A percentile compares a stretch with the other conserved stretches of the same genome.
Conservation (phyloP, 345 rosid species). For the Eucalyptus curtisii region DNA sequence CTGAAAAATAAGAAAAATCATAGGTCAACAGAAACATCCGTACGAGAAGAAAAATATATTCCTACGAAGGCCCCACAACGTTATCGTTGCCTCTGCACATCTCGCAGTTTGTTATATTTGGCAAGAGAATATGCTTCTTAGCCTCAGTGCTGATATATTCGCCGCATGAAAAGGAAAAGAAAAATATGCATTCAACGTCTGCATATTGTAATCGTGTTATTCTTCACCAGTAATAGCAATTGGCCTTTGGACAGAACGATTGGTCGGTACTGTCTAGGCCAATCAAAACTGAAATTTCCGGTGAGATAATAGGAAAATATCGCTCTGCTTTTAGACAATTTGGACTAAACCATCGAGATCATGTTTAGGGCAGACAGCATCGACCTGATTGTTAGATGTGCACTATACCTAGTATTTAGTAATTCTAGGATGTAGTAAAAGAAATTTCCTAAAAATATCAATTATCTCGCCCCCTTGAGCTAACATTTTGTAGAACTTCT, state of each 20-base stretch:
- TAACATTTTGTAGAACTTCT: background rate
- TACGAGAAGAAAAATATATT: background rate
- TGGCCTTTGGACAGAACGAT: background rate
- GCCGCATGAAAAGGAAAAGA: background rate
- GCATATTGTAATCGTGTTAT: background rate
- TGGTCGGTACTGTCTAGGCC: background rate
- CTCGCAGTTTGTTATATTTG: background rate
- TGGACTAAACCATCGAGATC: background rate
- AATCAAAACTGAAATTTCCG: background rate
- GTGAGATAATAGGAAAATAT: background rate
- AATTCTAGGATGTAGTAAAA: background rate
- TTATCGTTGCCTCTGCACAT: background rate
- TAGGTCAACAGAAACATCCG: background rate
- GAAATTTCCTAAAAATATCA: background rate
- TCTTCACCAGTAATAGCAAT: background rate
- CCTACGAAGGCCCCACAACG: background rate
- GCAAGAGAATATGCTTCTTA: background rate
- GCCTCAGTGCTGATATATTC: background rate
- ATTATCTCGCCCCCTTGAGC: background rate
- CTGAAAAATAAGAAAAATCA: background rate
- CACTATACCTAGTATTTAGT: too few relatives aligned
- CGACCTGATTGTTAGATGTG: background rate
- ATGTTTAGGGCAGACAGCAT: background rate
- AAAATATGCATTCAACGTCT: background rate
- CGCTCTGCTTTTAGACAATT: background rate